A percentile compares a stretch with the other conserved stretches of the same genome.
phyloP scores from a whole-genome alignment of 2,329 filamentous ascomycete genomes.

The Penicillium rolfsii region DNA sequence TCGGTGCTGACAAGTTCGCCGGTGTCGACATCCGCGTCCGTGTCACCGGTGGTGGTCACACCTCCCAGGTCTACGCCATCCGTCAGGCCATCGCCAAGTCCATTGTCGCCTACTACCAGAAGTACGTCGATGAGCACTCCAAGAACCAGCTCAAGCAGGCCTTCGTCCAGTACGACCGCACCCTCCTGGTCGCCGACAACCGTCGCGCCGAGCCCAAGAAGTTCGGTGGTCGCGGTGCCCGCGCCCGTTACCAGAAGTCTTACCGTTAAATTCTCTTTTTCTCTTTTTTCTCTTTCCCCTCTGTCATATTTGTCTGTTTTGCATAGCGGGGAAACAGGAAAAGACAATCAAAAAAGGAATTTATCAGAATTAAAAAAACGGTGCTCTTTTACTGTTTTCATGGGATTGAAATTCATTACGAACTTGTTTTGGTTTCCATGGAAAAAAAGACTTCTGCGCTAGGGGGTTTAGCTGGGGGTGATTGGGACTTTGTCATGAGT shows the following conservation, averaged over 20 bases:
- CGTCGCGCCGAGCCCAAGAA: conserved; percentile 99
- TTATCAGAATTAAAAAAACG: conserved; percentile 42
- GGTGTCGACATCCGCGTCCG: conserved; percentile 97
- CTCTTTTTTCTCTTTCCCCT: conserved; percentile 12
- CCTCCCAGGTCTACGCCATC: conserved; percentile 96
- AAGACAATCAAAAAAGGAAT: conserved; percentile 47
- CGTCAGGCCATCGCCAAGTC: conserved; percentile 98
- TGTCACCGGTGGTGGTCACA: conserved; percentile 96
- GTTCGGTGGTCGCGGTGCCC: conserved; percentile 79
- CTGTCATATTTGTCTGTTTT: conserved; percentile 22
- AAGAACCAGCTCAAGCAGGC: conserved; percentile 99
- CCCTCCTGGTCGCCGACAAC: conserved; percentile 98
- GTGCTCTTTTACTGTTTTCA: conserved; percentile 12
- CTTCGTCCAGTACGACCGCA: conserved; percentile 93
- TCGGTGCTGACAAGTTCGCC: conserved; percentile 96
- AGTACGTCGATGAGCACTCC: conserved; percentile 99
- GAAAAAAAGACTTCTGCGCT: conserved; percentile 26
- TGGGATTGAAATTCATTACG: conserved; percentile 27
- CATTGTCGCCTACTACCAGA: conserved; percentile 98
- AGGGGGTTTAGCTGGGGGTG: conserved; percentile 21
- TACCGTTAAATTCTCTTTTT: conserved; percentile 75
- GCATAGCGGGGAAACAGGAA: conserved; percentile 40
- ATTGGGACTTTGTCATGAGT: conserved; percentile 22
- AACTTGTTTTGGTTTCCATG: conserved; percentile 30
- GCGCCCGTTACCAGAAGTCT: conserved; percentile 97